phyloP scores from a whole-genome alignment of 2,329 filamentous ascomycete species.

The Corynespora cassiicola region DNA sequence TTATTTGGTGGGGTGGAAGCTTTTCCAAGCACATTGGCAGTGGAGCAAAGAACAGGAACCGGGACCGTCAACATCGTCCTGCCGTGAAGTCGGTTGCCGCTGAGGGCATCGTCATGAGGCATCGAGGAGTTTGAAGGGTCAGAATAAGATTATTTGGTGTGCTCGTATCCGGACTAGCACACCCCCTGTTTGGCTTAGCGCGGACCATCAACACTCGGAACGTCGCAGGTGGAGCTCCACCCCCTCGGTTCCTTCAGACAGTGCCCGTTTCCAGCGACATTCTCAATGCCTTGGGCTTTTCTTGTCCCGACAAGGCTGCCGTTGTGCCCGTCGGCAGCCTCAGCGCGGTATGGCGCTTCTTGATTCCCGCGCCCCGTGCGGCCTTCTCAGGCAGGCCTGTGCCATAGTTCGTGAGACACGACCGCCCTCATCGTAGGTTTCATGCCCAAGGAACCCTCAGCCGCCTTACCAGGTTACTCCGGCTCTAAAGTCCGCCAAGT shows the following conservation, averaged over 20 bases:
- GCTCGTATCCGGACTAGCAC: conserved; percentile 15
- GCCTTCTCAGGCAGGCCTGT: conserved; percentile 30
- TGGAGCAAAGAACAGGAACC: conserved; percentile 12
- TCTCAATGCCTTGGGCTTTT: conserved; percentile 40
- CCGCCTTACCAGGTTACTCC: conserved; percentile 32
- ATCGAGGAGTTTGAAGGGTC: conserved; percentile 40
- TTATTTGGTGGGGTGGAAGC: conserved; percentile 1
- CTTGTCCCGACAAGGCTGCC: conserved; percentile 26
- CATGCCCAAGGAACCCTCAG: conserved; percentile 43
- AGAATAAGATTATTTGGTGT: conserved; percentile 26
- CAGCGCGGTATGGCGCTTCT: conserved; percentile 32
- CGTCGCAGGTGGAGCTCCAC: conserved; percentile 29
- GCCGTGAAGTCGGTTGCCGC: conserved; percentile 32
- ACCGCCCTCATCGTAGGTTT: conserved; percentile 48
- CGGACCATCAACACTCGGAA: conserved; percentile 24
- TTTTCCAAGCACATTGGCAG: conserved; percentile 7
- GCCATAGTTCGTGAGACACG: conserved; percentile 43
- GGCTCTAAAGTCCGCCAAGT: conserved; percentile 41
- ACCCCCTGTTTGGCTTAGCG: conserved; percentile 21
- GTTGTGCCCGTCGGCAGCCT: conserved; percentile 35
- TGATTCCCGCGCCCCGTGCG: conserved; percentile 33
- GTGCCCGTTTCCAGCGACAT: conserved; percentile 40
- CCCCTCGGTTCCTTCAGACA: conserved; percentile 38
- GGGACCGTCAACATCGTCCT: conserved; percentile 27
- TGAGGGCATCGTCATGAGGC: conserved; percentile 34